Evolutionary conservation across 2,329 filamentous ascomycete species (phyloP).

Genomic region (Cercospora sp.): DNA sequence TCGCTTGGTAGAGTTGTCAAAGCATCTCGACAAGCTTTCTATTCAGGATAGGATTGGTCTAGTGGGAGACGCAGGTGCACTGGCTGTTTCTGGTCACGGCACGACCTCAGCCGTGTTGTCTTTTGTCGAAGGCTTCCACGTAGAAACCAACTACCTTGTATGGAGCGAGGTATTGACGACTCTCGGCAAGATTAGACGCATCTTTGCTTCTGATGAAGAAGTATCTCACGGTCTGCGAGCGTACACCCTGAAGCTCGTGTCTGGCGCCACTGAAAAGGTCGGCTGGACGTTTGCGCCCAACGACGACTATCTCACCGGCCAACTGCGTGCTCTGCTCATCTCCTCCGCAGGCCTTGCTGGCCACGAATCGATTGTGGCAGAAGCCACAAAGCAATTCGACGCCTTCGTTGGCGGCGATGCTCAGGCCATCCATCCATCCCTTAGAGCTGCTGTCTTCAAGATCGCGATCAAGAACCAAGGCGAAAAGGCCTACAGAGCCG

Average conservation of each 20-base stretch:
- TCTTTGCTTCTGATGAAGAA: constrained; percentile 75
- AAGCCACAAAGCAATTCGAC: constrained; percentile 77
- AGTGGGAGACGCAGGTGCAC: constrained; percentile 82
- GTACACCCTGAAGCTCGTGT: constrained; percentile 76
- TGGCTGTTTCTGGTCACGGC: constrained; percentile 83
- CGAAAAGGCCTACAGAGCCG: constrained; percentile 66
- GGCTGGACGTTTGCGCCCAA: constrained; percentile 79
- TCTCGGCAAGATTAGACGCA: constrained; percentile 73
- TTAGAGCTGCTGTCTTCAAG: constrained; percentile 78
- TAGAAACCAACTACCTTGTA: constrained; percentile 82
- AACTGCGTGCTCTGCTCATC: constrained; percentile 81
- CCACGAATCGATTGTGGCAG: constrained; percentile 68
- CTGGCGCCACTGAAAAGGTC: constrained; percentile 71
- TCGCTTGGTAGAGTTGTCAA: constrained; percentile 76
- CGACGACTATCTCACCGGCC: constrained; percentile 78
- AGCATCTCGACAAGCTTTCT: constrained; percentile 71
- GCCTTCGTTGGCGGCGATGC: constrained; percentile 71
- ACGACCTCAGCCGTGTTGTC: constrained; percentile 78
- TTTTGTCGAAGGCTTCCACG: constrained; percentile 79
- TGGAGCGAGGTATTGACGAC: constrained; percentile 83
- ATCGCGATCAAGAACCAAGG: constrained; percentile 74
- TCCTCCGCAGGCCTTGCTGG: constrained; percentile 71
- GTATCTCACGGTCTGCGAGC: constrained; percentile 72
- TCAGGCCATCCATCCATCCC: constrained; percentile 73
- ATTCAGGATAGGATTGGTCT: constrained; percentile 91